These are phyloP conservation scores for Teunomyces panamensis DNA, from an alignment of 805 yeast genomes.

Conservation along the genomic window DNA sequence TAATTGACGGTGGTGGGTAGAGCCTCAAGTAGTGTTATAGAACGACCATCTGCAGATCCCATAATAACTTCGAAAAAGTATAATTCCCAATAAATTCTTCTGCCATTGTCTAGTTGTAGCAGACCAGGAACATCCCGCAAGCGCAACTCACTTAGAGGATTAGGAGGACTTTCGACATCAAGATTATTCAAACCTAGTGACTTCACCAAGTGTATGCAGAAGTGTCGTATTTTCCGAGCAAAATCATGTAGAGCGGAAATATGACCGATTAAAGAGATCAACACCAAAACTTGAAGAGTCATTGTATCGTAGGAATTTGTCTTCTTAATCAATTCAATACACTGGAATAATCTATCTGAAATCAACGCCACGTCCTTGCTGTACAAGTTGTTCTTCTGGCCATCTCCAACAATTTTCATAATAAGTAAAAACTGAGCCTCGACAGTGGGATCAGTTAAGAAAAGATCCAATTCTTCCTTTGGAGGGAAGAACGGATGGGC, in stretches of 20 bases:
- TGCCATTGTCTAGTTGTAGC: slow-evolving; percentile 26
- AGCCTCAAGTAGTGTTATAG: slow-evolving; percentile 35
- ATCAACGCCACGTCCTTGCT: slow-evolving; percentile 11
- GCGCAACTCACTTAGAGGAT: slow-evolving; percentile 11
- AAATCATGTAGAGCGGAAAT: slow-evolving; percentile 51
- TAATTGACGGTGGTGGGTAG: slow-evolving; percentile 33
- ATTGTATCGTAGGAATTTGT: slow-evolving; percentile 35
- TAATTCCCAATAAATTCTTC: slow-evolving; percentile 52
- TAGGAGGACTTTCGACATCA: slow-evolving; percentile 23
- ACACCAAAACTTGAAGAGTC: slow-evolving; percentile 39
- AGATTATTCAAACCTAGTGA: slow-evolving; percentile 37
- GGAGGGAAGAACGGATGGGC: slow-evolving; percentile 51
- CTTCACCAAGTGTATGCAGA: slow-evolving; percentile 37
- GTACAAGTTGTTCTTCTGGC: slow-evolving; percentile 31
- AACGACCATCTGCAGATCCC: slow-evolving; percentile 52
- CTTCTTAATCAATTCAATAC: slow-evolving; percentile 12
- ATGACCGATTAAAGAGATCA: slow-evolving; percentile 45
- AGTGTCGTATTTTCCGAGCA: slow-evolving; percentile 40
- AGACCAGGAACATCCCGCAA: slow-evolving; percentile 10
- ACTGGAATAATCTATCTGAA: slow-evolving; percentile 17
- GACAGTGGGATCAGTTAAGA: slow-evolving; percentile 28
- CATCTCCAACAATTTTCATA: slow-evolving; percentile 51
- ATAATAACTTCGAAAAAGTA: slow-evolving; percentile 50
- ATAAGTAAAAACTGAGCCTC: slow-evolving; percentile 42
- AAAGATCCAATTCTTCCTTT: slow-evolving; percentile 28